These are phyloP conservation scores for Chlorella sp. DNA, from an alignment of 139 green algal species.

Conservation along the genomic window DNA sequence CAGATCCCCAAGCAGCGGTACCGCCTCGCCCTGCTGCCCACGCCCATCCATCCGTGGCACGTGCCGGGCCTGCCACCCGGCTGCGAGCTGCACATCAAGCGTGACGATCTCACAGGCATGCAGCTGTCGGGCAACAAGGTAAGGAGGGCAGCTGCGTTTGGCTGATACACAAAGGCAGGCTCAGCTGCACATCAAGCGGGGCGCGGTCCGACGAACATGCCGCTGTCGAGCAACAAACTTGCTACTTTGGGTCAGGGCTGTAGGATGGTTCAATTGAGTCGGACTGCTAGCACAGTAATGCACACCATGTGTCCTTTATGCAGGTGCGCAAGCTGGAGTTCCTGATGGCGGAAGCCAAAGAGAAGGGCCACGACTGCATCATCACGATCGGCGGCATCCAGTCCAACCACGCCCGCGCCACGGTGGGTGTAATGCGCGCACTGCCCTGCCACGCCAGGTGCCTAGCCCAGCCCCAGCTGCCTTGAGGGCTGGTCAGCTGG, in stretches of 20 bases:
- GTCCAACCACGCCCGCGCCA: conserved; percentile 85
- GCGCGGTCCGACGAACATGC: too few species aligned
- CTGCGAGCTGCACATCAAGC: conserved; percentile 86
- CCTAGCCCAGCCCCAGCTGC: too few species aligned
- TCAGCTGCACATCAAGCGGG: too few species aligned
- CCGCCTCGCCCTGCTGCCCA: conserved; percentile 43
- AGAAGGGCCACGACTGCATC: conserved; percentile 75
- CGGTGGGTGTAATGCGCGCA: too few species aligned
- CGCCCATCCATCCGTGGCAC: conserved; percentile 74
- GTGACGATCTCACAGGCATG: conserved; percentile 93
- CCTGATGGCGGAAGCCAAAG: conserved; percentile 81
- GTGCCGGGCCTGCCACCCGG: conserved; percentile 73
- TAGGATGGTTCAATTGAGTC: too few species aligned
- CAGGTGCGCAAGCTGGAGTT: conserved; percentile 98
- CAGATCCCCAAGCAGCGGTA: conserved; percentile 50
- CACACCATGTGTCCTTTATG: too few species aligned
- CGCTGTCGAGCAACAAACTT: too few species aligned
- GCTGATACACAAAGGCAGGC: too few species aligned
- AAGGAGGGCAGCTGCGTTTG: not conserved
- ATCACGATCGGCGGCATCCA: conserved; percentile 95
- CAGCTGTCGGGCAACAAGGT: conserved; percentile 94
- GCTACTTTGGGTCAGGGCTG: too few species aligned
- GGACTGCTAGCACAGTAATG: too few species aligned
- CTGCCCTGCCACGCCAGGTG: too few species aligned
- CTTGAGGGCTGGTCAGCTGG: too few species aligned